Base-by-base conservation (phyloP, 257 asterid species). In the Osmanthus fragrans region DNA sequence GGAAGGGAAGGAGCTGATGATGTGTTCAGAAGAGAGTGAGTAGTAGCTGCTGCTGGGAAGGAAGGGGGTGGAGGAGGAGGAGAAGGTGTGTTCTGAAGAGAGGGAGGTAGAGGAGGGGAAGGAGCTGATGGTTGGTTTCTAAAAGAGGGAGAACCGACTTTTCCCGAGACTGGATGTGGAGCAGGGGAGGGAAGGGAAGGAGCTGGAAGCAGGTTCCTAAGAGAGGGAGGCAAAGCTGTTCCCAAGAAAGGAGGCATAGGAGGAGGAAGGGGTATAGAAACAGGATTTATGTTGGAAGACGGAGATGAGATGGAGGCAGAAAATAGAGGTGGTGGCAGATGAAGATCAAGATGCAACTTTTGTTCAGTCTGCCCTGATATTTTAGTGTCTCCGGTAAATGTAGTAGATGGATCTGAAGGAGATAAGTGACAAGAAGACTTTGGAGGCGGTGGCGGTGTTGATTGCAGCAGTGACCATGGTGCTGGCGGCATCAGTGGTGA, bases 31-130 rank as follows among this genome's bases (percentile, higher is more conserved):
- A 36, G 70, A 40, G 36, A 36, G 21, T 47, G 70, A 71, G 73
- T 37, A 23, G 71, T 8, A 32, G 74, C 32, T 73, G 12, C 27
- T 47, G 30, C 77, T 73, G 60, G 15, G 25, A 45, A 21, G 40
- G 72, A 73, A 32, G 82, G 72, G 60, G 66, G 69, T 27, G 76
- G 76, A 19, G 72, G 32, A 45, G 73, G 76, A 47, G 37, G n/a
- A 32, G 60, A 21, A 15, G 73, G 69, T 54, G 19, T 54, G 2
- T 73, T 54, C 66, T 78, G 80, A 18, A 75, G 56, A 45, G 78
- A 42, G 9, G 56, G 56, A 12, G 83, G 82, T 2, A 83, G 71
- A 27, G 85, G 80, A 2, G 77, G 80, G 4, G 77, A 73, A 72
- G 68, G 58, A 58, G 49, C 16, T 63, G 76, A 39, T 29, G 27